phyloP scores from a whole-genome alignment of 2,329 filamentous ascomycete genomes.

The Neoascochyta sp. region DNA sequence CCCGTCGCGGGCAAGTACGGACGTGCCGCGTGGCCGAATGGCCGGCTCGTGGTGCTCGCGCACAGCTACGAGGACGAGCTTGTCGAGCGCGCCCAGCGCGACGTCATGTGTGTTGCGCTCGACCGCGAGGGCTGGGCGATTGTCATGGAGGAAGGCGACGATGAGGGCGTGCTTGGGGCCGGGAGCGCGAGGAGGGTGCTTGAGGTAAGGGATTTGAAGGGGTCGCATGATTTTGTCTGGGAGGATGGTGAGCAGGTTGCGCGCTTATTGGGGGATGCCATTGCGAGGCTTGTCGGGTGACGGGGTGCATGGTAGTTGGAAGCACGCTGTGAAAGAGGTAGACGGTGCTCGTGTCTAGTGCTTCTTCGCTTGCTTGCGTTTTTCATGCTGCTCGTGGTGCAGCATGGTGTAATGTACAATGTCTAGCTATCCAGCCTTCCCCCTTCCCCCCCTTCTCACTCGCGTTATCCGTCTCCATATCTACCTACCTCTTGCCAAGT shows the following conservation, averaged over 20 bases:
- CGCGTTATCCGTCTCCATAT: neutral
- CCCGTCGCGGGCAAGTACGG: slow-evolving; percentile 49
- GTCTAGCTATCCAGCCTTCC: no score
- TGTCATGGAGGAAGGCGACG: slow-evolving; percentile 24
- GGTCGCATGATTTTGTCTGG: slow-evolving; percentile 64
- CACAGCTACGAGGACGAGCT: slow-evolving; percentile 49
- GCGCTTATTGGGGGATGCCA: slow-evolving; percentile 33
- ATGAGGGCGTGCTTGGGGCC: slow-evolving; percentile 24
- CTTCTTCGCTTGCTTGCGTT: slow-evolving; percentile 12
- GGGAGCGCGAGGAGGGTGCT: slow-evolving; percentile 33
- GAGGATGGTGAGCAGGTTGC: slow-evolving; percentile 57
- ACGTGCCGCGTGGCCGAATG: slow-evolving; percentile 39
- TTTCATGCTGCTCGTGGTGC: slow-evolving; percentile 27
- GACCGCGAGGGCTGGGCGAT: slow-evolving; percentile 41
- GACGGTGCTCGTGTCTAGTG: slow-evolving; percentile 1
- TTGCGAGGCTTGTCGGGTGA: slow-evolving; percentile 14
- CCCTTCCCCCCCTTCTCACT: slow-evolving; percentile 4
- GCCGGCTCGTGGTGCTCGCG: slow-evolving; percentile 41
- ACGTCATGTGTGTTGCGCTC: slow-evolving; percentile 53
- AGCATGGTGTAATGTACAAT: slow-evolving; percentile 33
- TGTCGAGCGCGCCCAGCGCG: slow-evolving; percentile 55
- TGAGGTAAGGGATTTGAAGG: slow-evolving; percentile 48
- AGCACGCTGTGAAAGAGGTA: neutral
- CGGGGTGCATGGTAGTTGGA: slow-evolving; percentile 3
- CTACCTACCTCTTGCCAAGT: slow-evolving; percentile 25